Base-by-base conservation (phyloP, 2,329 filamentous ascomycete genomes). In the Xylariomycetidae sp. region DNA sequence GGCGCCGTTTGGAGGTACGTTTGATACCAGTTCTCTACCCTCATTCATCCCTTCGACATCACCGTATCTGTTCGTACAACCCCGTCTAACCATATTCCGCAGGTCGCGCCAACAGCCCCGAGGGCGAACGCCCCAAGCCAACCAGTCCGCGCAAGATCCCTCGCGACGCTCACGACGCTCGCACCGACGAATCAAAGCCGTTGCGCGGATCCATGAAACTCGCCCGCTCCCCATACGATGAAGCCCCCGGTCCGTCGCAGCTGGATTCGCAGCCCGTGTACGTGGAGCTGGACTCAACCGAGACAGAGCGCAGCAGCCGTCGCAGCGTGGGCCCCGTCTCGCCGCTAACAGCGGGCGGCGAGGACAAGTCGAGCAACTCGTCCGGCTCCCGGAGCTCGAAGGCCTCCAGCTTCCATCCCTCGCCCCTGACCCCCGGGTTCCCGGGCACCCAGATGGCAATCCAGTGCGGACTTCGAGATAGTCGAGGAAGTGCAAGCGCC, bases 1-100 rank as follows among this genome's bases (percentile, higher is more conserved):
- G 46, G 63, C 60, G 2, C 57, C 61, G 9, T 68, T 67, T 52
- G 63, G 65, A 56, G 65, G 67, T 68, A 47, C 48, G 54, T n/a
- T n/a, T n/a, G n/a, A n/a, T n/a, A n/a, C n/a, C n/a, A n/a, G n/a
- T n/a, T 34, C 10, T 6, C 7, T 25, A 3, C 12, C 16, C 10
- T 15, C 4, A 5, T 26, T 19, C 17, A 19, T 31, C 16, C 14
- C 10, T 19, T 25, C 19, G 14, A 16, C 15, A 13, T 31, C 15
- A 14, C n/a, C 12, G n/a, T n/a, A n/a, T n/a, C n/a, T n/a, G n/a
- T n/a, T n/a, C n/a, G n/a, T n/a, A n/a, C n/a, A n/a, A n/a, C n/a
- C n/a, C n/a, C n/a, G n/a, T n/a, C n/a, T n/a, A n/a, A n/a, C n/a
- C n/a, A n/a, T n/a, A n/a, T n/a, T n/a, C 9, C 6, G 10, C 13